A percentile compares a stretch with the other conserved stretches of the same genome.
phyloP scores from a whole-genome alignment of 2,329 filamentous ascomycete species.

The Penicillium sp. region DNA sequence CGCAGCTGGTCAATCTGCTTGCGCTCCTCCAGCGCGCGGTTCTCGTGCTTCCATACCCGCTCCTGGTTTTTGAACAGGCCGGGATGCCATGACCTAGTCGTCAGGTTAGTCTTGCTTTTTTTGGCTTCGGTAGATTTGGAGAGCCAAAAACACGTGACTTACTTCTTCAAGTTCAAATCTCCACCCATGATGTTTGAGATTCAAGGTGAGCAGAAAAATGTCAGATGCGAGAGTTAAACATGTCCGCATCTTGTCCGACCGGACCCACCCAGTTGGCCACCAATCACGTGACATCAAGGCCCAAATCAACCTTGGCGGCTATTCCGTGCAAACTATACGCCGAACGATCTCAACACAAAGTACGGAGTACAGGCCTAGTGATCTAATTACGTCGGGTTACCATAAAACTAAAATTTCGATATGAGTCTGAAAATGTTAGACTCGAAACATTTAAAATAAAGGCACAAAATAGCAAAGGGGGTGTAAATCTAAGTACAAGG shows the following conservation, averaged over 20 bases:
- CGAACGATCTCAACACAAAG: too few species aligned
- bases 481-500: conserved; percentile 19
- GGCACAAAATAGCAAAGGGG: conserved; percentile 8
- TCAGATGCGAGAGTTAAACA: not conserved
- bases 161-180: conserved; percentile 92
- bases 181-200: conserved; percentile 71
- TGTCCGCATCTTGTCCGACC: not conserved
- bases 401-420: not conserved
- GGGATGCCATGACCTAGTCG: conserved; percentile 78
- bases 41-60: conserved; percentile 87
- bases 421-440: not conserved
- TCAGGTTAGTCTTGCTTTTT: conserved; percentile 18
- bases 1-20: conserved; percentile 89
- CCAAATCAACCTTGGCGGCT: not conserved
- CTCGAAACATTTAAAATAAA: conserved; percentile 7
- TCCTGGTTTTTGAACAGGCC: conserved; percentile 86
- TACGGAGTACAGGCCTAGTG: not conserved
- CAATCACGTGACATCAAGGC: not conserved
- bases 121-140: not conserved
- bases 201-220: not conserved
- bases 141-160: conserved; percentile 2
- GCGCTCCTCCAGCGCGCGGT: conserved; percentile 89
- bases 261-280: conserved; percentile 2
- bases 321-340: too few species aligned
- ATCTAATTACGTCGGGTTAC: not conserved